phyloP scores from a whole-genome alignment of 306 rosid species.

The Citrullus mucosospermus region DNA sequence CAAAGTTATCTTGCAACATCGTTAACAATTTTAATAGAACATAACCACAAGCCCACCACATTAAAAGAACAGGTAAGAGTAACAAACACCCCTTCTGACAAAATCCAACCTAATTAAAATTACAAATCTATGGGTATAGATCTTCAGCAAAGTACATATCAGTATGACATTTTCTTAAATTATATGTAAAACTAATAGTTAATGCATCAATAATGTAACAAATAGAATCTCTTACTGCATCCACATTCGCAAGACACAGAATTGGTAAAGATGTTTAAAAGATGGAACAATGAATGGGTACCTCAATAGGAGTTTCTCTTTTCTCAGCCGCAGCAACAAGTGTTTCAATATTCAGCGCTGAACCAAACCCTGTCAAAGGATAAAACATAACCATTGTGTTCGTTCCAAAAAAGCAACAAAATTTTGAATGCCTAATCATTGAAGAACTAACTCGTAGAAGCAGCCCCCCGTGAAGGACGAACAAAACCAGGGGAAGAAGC shows the following conservation, averaged over 20 bases:
- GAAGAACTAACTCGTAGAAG: constrained; percentile 55
- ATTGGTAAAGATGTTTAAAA: not conserved
- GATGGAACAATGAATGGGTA: constrained; percentile 12
- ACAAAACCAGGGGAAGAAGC: constrained; percentile 63
- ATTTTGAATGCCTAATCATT: constrained; percentile 3
- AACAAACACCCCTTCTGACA: not conserved
- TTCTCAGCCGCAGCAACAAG: constrained; percentile 96
- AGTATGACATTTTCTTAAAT: not conserved
- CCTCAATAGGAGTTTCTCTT: constrained; percentile 92
- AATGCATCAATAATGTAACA: not conserved
- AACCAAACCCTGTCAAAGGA: constrained; percentile 65
- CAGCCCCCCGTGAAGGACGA: constrained; percentile 57
- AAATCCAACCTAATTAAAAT: not conserved
- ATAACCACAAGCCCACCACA: not conserved
- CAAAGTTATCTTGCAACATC: not conserved
- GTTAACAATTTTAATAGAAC: not conserved
- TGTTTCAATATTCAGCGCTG: constrained; percentile 94
- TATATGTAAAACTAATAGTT: not conserved
- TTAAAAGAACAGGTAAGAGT: not conserved
- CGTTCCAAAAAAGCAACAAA: constrained; percentile 11
- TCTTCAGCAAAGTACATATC: not conserved
- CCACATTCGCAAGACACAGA: not conserved
- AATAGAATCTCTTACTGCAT: not conserved
- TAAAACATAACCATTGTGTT: constrained; percentile 4
- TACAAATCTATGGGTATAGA: not conserved